These are phyloP conservation scores for Neopestalotiopsis rosae DNA, from an alignment of 2,329 filamentous ascomycete species.

Conservation along the genomic window DNA sequence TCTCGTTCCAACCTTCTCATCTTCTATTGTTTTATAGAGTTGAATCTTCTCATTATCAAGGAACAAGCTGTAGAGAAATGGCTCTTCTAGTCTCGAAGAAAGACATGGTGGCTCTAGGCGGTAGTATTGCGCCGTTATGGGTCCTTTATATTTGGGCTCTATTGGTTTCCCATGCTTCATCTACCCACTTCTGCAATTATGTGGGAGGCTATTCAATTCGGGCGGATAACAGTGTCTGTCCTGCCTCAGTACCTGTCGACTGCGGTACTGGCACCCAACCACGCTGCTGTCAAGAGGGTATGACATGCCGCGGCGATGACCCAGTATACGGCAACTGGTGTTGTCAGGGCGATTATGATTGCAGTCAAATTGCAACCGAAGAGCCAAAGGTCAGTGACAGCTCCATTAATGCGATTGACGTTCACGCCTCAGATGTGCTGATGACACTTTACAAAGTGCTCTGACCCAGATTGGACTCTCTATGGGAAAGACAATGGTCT, in stretches of 20 bases:
- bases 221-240: background rate
- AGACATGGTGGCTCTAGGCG: no score
- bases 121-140: background rate
- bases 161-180: background rate
- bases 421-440: background rate
- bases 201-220: background rate
- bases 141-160: background rate
- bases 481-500: background rate
- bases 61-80: no score
- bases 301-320: background rate
- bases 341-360: background rate
- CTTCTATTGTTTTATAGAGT: no score
- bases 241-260: background rate
- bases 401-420: background rate
- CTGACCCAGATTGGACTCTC: background rate
- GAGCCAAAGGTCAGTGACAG: background rate
- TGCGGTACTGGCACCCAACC: background rate
- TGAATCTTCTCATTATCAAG: no score
- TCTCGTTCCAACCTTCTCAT: no score
- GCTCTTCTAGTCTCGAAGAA: no score
- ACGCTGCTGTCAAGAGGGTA: background rate
- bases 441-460: background rate
- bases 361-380: background rate
- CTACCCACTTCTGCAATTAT: background rate
- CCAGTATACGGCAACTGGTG: background rate